phyloP scores from a whole-genome alignment of 192 early-diverging fungal species.

The Powellomyces hirtus region DNA sequence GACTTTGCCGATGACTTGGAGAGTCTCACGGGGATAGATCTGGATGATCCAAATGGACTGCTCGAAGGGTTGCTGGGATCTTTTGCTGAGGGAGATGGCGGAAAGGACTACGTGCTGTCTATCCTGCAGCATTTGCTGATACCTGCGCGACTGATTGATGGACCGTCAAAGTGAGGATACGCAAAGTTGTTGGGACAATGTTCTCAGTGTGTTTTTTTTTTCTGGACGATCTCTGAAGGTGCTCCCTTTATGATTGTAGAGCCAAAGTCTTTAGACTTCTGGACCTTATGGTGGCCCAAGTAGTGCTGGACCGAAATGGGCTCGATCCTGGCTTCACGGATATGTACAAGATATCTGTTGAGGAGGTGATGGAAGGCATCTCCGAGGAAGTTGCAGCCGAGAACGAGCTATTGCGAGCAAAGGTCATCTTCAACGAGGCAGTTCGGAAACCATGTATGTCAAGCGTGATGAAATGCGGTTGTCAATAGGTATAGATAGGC shows the following conservation, averaged over 20 bases:
- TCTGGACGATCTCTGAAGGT: no score
- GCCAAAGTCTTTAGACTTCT: constrained; percentile 34
- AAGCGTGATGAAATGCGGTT: no score
- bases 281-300: constrained; percentile 38
- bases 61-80: constrained; percentile 31
- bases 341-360: constrained; percentile 34
- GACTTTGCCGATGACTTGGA: constrained; percentile 43
- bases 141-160: constrained; percentile 32
- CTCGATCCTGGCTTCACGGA: constrained; percentile 39
- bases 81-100: constrained; percentile 16
- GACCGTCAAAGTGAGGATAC: constrained; percentile 15
- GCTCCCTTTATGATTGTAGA: constrained; percentile 6
- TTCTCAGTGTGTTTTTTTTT: background rate
- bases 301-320: constrained; percentile 42
- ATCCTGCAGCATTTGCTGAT: constrained; percentile 42
- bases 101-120: constrained; percentile 20
- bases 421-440: background rate
- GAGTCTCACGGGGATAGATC: constrained; percentile 30
- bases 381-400: constrained; percentile 25
- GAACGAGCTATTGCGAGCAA: constrained; percentile 20
- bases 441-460: background rate
- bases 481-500: background rate
- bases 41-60: constrained; percentile 36
- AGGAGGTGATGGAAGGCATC: constrained; percentile 38
- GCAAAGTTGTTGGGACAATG: no score